Evolutionary conservation across 1,284 basidiomycete genomes (phyloP).

Genomic region (Quambalaria eucalypti): DNA sequence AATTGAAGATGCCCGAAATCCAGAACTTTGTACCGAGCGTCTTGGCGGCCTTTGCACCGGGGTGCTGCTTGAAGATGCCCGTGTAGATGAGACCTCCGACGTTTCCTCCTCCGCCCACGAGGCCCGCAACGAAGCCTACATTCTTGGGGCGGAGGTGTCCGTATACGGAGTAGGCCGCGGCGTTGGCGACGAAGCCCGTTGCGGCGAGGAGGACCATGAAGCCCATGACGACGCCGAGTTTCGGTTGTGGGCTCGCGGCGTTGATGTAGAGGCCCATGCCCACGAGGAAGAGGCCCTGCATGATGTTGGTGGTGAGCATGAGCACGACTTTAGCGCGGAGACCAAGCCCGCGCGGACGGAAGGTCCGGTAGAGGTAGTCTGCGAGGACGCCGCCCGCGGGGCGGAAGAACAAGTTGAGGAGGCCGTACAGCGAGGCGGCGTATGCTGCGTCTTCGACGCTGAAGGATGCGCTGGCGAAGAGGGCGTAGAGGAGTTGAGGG

Average conservation of each 20-base stretch:
- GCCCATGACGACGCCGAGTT: constrained; percentile 25
- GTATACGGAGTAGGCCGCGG: constrained; percentile 31
- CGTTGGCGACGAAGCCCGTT: constrained; percentile 36
- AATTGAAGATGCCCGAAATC: constrained; percentile 35
- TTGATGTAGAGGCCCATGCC: constrained; percentile 53
- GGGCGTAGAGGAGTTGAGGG: constrained; percentile 52
- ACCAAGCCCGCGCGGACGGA: constrained; percentile 42
- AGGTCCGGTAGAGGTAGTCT: constrained; percentile 53
- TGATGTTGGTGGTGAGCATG: constrained; percentile 50
- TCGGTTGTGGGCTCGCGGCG: constrained; percentile 12
- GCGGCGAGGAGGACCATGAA: constrained; percentile 35
- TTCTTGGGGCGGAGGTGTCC: constrained; percentile 27
- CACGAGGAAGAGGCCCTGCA: constrained; percentile 53
- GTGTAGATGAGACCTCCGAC: constrained; percentile 32
- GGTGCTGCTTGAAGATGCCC: constrained; percentile 25
- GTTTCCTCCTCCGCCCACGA: constrained; percentile 32
- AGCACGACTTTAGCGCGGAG: constrained; percentile 55
- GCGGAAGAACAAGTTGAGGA: constrained; percentile 56
- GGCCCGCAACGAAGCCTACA: constrained; percentile 31
- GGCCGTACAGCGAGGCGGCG: constrained; percentile 51
- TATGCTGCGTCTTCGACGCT: constrained; percentile 20
- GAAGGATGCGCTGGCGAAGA: constrained; percentile 22
- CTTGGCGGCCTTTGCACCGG: constrained; percentile 14
- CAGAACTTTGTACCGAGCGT: constrained; percentile 37
- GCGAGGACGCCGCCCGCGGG: constrained; percentile 55